These are phyloP conservation scores for Martensiomyces pterosporus DNA, from an alignment of 192 early-diverging fungal species.

Conservation along the genomic window DNA sequence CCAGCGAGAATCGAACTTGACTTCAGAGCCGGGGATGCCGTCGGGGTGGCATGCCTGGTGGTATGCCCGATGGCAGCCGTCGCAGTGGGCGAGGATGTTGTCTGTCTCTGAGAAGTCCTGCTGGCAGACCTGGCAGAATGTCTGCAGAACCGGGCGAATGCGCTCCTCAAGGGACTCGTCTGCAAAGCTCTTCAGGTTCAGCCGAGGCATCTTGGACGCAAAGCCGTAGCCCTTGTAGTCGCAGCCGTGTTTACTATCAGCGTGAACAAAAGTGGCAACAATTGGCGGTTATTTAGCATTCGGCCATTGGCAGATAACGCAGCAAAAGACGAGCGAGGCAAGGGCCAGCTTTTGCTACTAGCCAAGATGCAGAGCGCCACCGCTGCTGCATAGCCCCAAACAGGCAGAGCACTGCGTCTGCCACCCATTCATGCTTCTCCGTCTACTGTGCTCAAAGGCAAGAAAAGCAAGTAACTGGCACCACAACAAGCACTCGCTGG, in stretches of 20 bases:
- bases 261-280: too few species aligned
- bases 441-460: too few species aligned
- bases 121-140: conserved; percentile 78
- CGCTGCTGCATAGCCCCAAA: too few species aligned
- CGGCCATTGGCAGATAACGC: too few species aligned
- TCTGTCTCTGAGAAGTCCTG: conserved; percentile 56
- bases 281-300: too few species aligned
- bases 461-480: too few species aligned
- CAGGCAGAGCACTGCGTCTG: too few species aligned
- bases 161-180: conserved; percentile 76
- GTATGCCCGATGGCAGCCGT: conserved; percentile 79
- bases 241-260: conserved; percentile 93
- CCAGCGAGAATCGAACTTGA: conserved; percentile 17
- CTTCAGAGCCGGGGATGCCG: conserved; percentile 19
- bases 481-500: too few species aligned
- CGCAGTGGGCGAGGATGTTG: conserved; percentile 72
- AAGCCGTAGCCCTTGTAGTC: conserved; percentile 95
- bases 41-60: conserved; percentile 67
- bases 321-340: too few species aligned
- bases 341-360: too few species aligned
- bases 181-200: conserved; percentile 73
- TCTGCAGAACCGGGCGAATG: conserved; percentile 80
- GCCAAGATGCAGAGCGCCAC: too few species aligned
- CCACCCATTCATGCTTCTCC: too few species aligned
- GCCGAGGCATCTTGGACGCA: conserved; percentile 78